Evolutionary conservation across 306 rosid species (phyloP).

Genomic region (Dryas drummondii): DNA sequence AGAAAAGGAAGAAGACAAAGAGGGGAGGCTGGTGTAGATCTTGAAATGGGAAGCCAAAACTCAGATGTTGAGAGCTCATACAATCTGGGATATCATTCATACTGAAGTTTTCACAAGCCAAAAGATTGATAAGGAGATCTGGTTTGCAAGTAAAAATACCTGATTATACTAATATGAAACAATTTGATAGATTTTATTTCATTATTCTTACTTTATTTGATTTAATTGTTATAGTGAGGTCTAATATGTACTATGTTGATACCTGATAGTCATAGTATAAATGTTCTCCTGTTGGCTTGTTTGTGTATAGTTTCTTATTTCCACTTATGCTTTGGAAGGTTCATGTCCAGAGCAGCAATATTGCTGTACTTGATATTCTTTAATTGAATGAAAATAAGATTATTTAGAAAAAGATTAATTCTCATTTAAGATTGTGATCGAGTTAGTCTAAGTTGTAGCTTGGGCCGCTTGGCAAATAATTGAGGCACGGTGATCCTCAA

Average conservation of each 20-base stretch:
- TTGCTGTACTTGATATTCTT: background rate
- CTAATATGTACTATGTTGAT: too few species aligned
- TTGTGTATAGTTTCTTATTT: background rate
- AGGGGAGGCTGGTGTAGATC: constrained; percentile 29
- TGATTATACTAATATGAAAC: background rate
- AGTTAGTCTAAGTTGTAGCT: background rate
- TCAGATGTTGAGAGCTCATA: constrained; percentile 63
- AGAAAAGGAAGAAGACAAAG: constrained; percentile 38
- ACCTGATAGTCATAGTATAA: background rate
- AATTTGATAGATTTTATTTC: background rate
- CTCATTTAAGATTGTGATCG: background rate
- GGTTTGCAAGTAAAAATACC: background rate
- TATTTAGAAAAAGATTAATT: background rate
- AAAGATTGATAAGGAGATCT: background rate
- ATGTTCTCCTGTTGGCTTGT: background rate
- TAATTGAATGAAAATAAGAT: background rate
- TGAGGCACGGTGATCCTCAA: too few species aligned
- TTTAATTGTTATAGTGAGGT: background rate
- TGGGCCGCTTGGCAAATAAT: too few species aligned
- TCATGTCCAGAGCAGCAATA: background rate
- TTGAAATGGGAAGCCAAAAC: constrained; percentile 48
- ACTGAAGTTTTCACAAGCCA: constrained; percentile 27
- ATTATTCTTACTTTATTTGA: background rate
- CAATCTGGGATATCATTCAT: constrained; percentile 58
- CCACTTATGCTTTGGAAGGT: background rate